These are phyloP conservation scores for Euryodendron excelsum DNA, from an alignment of 148 eudicot species.

Conservation along the genomic window DNA sequence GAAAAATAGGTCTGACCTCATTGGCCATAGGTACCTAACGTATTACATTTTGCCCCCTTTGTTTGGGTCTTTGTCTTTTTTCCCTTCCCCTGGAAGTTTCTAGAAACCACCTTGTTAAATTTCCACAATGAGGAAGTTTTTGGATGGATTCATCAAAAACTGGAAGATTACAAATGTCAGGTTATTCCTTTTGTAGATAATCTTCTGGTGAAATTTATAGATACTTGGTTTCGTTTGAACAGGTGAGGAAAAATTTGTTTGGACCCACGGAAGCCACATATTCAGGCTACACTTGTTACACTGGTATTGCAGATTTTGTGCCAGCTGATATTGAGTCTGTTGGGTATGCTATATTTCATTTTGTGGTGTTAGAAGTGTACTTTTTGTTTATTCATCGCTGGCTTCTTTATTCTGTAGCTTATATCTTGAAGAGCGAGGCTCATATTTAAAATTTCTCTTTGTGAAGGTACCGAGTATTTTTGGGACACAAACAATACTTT, in stretches of 20 bases:
- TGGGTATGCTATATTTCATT: conserved; percentile 52
- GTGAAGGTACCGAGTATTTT: conserved; percentile 79
- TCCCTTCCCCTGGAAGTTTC: neutral
- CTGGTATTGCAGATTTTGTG: conserved; percentile 93
- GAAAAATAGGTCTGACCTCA: neutral
- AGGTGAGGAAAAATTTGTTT: conserved; percentile 81
- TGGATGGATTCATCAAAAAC: neutral
- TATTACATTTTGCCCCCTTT: neutral
- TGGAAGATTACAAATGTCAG: neutral
- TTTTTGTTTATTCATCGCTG: neutral
- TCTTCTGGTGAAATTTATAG: conserved; percentile 5
- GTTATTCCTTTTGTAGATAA: neutral
- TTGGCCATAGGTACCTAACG: neutral
- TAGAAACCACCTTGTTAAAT: neutral
- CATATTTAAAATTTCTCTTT: conserved; percentile 9
- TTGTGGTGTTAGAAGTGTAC: neutral
- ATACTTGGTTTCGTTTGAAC: conserved; percentile 2
- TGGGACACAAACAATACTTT: conserved; percentile 97
- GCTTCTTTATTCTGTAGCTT: neutral
- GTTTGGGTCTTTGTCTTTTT: neutral
- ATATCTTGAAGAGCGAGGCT: neutral
- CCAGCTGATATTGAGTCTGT: conserved; percentile 94
- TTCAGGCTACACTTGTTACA: conserved; percentile 97
- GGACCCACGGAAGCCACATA: conserved; percentile 70
- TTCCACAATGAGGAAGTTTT: neutral